Percentiles rank a stretch among this genome's conserved stretches.
Evolutionary conservation across 495 filamentous ascomycete species (phyloP).

Genomic region (Clavariopsis aquatica): DNA sequence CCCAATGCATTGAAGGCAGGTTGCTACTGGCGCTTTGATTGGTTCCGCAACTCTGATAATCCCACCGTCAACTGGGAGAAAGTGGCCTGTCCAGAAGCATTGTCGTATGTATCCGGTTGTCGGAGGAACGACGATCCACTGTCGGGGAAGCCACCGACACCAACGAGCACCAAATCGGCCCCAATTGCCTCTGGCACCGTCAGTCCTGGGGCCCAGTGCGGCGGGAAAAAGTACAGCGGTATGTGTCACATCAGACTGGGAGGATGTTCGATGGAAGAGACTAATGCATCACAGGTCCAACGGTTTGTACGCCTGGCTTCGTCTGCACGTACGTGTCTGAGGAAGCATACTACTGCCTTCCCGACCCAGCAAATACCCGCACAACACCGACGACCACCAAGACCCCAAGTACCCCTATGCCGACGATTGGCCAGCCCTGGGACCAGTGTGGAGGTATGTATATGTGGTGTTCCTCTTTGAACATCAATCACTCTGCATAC

Average conservation of each 20-base stretch:
- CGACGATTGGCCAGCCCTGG: slow-evolving; percentile 23
- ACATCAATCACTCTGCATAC: not conserved
- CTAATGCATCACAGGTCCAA: slow-evolving; percentile 12
- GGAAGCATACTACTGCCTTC: slow-evolving; percentile 27
- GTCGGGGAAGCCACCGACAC: slow-evolving; percentile 12
- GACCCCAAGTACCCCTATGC: not conserved
- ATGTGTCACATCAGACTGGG: not conserved
- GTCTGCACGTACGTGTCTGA: slow-evolving; percentile 24
- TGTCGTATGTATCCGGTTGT: slow-evolving; percentile 21
- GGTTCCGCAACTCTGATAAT: slow-evolving; percentile 34
- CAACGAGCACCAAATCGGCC: slow-evolving; percentile 19
- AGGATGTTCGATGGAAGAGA: not conserved
- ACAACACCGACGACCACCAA: slow-evolving; percentile 16
- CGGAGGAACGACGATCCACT: slow-evolving; percentile 26
- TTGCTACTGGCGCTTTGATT: slow-evolving; percentile 28
- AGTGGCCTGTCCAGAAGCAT: slow-evolving; percentile 18
- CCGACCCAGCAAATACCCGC: slow-evolving; percentile 23
- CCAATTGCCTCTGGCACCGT: slow-evolving; percentile 27
- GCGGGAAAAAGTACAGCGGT: slow-evolving; percentile 11
- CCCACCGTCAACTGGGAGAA: slow-evolving; percentile 24
- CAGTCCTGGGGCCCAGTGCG: slow-evolving; percentile 19
- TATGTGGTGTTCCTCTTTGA: not conserved
- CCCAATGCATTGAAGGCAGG: slow-evolving; percentile 21
- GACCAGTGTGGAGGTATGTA: slow-evolving; percentile 24
- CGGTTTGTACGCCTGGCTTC: slow-evolving; percentile 16